phyloP scores from a whole-genome alignment of 2,329 filamentous ascomycete genomes.

The Decorospora gaudefroyi region DNA sequence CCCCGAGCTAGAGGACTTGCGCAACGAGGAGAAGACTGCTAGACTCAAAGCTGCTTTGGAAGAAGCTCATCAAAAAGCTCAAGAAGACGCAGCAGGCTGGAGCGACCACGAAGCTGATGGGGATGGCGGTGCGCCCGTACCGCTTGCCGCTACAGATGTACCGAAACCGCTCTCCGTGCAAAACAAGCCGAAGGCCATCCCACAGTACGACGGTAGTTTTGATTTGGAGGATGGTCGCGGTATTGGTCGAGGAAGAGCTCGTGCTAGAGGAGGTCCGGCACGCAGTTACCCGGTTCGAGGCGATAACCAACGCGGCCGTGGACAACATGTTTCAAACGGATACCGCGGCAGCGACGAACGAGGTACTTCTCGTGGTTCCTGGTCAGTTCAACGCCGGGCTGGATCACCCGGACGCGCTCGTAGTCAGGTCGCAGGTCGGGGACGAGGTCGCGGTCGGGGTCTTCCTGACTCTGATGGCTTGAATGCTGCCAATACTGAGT shows the following conservation, averaged over 20 bases:
- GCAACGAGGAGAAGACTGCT: conserved; percentile 29
- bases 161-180: conserved; percentile 3
- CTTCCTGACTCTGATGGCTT: not conserved
- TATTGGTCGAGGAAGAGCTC: conserved; percentile 8
- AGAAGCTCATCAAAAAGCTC: conserved; percentile 47
- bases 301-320: not conserved
- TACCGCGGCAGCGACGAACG: not conserved
- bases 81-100: conserved; percentile 48
- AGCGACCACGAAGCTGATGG: conserved; percentile 42
- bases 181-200: not conserved
- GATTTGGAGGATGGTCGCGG: not conserved
- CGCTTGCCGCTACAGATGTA: conserved; percentile 16
- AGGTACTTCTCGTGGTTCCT: not conserved
- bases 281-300: too few relatives aligned
- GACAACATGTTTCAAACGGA: not conserved
- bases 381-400: not conserved
- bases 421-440: not conserved
- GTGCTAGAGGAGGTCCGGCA: too few relatives aligned
- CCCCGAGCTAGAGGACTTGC: conserved; percentile 28
- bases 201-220: conserved; percentile 5
- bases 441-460: conserved; percentile 10
- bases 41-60: conserved; percentile 31
- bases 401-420: not conserved
- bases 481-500: too few relatives aligned
- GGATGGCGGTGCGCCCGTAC: conserved; percentile 43